Evolutionary conservation across 1,284 basidiomycete species (phyloP).

Genomic region (Trametes versicolor): DNA sequence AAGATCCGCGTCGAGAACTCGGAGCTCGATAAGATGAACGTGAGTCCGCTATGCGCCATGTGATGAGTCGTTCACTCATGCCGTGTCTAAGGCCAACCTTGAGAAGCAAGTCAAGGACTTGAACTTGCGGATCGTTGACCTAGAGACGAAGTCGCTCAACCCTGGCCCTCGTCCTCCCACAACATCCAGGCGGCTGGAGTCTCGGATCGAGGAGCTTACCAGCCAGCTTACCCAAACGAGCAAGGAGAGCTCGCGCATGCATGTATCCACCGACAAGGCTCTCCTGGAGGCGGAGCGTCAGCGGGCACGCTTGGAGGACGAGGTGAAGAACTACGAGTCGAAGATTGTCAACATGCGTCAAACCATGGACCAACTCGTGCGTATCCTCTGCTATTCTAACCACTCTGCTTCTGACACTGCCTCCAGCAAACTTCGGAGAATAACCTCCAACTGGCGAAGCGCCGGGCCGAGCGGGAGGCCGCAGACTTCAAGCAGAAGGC

Average conservation of each 20-base stretch:
- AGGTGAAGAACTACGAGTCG: constrained; percentile 64
- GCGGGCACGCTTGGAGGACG: constrained; percentile 68
- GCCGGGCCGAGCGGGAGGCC: constrained; percentile 80
- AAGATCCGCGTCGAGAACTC: constrained; percentile 82
- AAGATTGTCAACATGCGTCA: constrained; percentile 66
- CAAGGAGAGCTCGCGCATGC: constrained; percentile 59
- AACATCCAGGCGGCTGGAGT: constrained; percentile 65
- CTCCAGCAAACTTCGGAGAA: constrained; percentile 76
- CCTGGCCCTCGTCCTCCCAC: constrained; percentile 63
- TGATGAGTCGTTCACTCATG: constrained; percentile 15
- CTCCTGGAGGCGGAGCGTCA: constrained; percentile 70
- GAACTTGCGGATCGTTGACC: constrained; percentile 81
- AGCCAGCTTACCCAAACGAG: constrained; percentile 63
- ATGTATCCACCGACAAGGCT: constrained; percentile 64
- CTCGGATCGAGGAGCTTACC: constrained; percentile 77
- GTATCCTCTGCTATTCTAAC: constrained; percentile 30
- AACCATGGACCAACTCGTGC: constrained; percentile 67
- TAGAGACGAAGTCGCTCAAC: constrained; percentile 81
- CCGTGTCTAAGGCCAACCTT: constrained; percentile 66
- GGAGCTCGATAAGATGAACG: constrained; percentile 80
- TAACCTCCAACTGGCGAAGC: constrained; percentile 73
- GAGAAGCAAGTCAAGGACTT: constrained; percentile 88
- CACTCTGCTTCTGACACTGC: background rate
- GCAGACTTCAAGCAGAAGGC: constrained; percentile 76
- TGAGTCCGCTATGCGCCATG: constrained; percentile 48